Evolutionary conservation across 1,139 yeast genomes (phyloP).

Genomic region (Blastobotrys buckinghamii): DNA sequence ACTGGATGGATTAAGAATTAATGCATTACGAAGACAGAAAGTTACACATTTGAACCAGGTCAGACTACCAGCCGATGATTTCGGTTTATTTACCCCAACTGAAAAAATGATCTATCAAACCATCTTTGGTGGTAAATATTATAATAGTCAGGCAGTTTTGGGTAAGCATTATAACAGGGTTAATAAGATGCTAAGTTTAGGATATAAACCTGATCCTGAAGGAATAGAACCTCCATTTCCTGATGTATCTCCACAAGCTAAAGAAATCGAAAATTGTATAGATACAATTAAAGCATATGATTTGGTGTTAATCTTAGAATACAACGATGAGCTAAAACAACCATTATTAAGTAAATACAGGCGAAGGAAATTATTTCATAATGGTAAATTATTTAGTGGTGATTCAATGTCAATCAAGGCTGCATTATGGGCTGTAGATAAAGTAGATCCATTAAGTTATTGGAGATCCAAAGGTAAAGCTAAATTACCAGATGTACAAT

Average conservation of each 20-base stretch:
- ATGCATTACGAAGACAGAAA: background rate
- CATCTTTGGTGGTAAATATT: constrained; percentile 4
- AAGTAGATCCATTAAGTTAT: constrained; percentile 6
- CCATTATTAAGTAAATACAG: constrained; percentile 1
- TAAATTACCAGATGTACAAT: background rate
- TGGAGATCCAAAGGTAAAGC: constrained; percentile 1
- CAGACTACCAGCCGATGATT: background rate
- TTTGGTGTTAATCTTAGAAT: background rate
- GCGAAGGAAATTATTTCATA: background rate
- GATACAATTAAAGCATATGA: background rate
- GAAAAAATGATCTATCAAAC: constrained; percentile 9
- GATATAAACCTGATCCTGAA: background rate
- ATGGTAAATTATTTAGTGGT: background rate
- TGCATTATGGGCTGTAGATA: constrained; percentile 13
- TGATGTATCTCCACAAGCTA: constrained; percentile 9
- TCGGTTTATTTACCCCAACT: constrained; percentile 7
- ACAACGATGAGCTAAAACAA: background rate
- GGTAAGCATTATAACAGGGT: background rate
- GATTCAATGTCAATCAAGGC: background rate
- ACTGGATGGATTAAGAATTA: background rate
- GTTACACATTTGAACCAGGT: background rate
- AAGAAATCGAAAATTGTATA: constrained; percentile 3
- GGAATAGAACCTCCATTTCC: constrained; percentile 6
- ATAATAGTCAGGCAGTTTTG: background rate
- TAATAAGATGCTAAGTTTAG: constrained; percentile 3